A percentile compares a stretch with the other conserved stretches of the same genome.
These are phyloP conservation scores for Pistacia atlantica DNA, from an alignment of 345 rosid genomes.

Conservation along the genomic window DNA sequence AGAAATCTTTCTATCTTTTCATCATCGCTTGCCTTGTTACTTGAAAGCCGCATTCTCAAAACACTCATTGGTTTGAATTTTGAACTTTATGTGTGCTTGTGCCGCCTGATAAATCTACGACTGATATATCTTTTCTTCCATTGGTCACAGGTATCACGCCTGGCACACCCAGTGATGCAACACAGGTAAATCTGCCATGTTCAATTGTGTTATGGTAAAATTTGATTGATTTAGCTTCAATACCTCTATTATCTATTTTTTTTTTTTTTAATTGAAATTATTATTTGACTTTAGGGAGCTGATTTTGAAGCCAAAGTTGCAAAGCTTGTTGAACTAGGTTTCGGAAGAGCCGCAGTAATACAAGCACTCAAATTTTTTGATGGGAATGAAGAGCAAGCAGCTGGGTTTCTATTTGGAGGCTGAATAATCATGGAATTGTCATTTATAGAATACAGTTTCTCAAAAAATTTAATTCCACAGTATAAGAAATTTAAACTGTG, in stretches of 20 bases:
- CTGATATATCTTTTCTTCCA: background rate
- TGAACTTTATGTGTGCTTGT: background rate
- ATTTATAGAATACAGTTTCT: background rate
- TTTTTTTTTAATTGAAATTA: background rate
- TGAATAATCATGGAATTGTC: conserved; percentile 29
- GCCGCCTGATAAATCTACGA: background rate
- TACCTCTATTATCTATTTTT: background rate
- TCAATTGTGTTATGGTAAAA: background rate
- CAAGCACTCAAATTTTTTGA: conserved; percentile 85
- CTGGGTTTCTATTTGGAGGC: conserved; percentile 91
- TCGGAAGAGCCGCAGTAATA: conserved; percentile 72
- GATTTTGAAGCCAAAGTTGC: conserved; percentile 90
- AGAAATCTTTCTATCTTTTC: background rate
- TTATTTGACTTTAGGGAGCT: conserved; percentile 48
- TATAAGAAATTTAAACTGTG: background rate
- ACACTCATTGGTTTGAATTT: background rate
- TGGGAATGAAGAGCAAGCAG: conserved; percentile 97
- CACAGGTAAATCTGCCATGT: conserved; percentile 43
- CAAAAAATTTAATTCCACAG: background rate
- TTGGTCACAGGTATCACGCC: conserved; percentile 35
- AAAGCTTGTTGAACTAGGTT: conserved; percentile 91
- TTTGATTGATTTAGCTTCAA: background rate
- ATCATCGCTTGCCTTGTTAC: background rate
- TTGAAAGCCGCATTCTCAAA: background rate
- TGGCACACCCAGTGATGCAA: conserved; percentile 17